Conservation (phyloP, 495 filamentous ascomycete genomes). For the Amorphotheca resinae region DNA sequence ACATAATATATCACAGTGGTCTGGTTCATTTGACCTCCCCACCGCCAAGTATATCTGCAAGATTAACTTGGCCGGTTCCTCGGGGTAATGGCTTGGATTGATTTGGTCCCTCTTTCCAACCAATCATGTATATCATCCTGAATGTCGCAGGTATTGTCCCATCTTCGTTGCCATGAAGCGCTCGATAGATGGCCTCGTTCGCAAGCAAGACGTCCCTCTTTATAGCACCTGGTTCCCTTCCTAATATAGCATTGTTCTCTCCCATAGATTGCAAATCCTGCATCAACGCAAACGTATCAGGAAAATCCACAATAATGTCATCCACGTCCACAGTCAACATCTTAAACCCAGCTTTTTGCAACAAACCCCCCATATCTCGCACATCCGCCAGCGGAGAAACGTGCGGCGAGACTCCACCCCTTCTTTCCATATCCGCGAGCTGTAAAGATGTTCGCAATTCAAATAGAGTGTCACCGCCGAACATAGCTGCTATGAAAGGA, state of each 20-base stretch:
- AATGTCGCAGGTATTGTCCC: constrained; percentile 74
- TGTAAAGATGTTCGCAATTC: constrained; percentile 92
- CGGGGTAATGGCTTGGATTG: constrained; percentile 69
- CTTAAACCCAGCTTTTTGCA: constrained; percentile 82
- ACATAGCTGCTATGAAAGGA: constrained; percentile 91
- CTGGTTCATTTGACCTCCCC: constrained; percentile 28
- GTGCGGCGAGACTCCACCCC: constrained; percentile 77
- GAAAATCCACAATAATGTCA: constrained; percentile 92
- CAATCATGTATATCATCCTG: constrained; percentile 91
- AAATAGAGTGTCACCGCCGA: constrained; percentile 86
- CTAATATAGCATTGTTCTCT: constrained; percentile 74
- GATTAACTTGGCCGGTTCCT: constrained; percentile 68
- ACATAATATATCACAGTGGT: constrained; percentile 17
- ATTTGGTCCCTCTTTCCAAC: constrained; percentile 78
- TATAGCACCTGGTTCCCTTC: constrained; percentile 63
- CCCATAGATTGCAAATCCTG: constrained; percentile 89
- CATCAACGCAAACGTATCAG: constrained; percentile 87
- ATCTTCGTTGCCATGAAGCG: constrained; percentile 60
- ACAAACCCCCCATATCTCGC: constrained; percentile 74
- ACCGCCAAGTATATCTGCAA: constrained; percentile 70
- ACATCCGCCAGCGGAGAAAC: constrained; percentile 88
- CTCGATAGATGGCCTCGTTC: constrained; percentile 76
- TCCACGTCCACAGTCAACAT: constrained; percentile 95
- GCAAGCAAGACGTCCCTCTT: constrained; percentile 77
- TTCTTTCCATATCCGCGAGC: constrained; percentile 77